These are phyloP conservation scores for Ramaria rubella DNA, from an alignment of 768 basidiomycete genomes.

Conservation along the genomic window DNA sequence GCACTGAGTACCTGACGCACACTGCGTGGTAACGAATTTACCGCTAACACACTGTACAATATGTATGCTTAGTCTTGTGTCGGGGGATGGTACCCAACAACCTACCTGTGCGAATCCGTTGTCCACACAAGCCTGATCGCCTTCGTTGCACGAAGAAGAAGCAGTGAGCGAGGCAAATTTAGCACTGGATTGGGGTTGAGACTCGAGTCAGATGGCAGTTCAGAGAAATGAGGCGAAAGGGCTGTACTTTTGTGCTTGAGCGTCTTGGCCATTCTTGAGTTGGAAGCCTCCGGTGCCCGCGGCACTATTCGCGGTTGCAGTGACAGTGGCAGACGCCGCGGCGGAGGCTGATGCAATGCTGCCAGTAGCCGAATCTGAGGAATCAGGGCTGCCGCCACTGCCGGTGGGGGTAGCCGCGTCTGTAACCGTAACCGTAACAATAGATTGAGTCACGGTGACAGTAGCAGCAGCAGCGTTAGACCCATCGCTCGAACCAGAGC, in stretches of 20 bases:
- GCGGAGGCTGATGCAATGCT: background rate
- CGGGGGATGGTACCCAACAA: background rate
- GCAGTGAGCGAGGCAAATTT: constrained; percentile 25
- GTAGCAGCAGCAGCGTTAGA: constrained; percentile 15
- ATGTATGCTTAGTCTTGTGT: background rate
- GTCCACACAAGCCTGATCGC: constrained; percentile 40
- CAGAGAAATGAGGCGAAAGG: background rate
- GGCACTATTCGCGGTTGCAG: background rate
- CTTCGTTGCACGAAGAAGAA: background rate
- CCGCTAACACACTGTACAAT: constrained; percentile 34
- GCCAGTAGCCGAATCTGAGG: background rate
- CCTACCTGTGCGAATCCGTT: constrained; percentile 40
- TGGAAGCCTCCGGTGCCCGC: background rate
- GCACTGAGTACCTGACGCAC: constrained; percentile 33
- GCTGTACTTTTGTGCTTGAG: constrained; percentile 19
- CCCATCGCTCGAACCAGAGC: no score
- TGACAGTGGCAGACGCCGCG: background rate
- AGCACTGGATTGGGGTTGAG: constrained; percentile 17
- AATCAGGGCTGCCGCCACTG: background rate
- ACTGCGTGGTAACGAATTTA: constrained; percentile 36
- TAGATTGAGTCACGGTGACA: constrained; percentile 19
- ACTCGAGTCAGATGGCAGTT: background rate
- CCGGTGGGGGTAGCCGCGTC: background rate
- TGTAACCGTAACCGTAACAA: constrained; percentile 16
- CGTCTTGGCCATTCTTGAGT: constrained; percentile 28